Percentiles rank a stretch among this genome's conserved stretches.
Conservation (phyloP, 306 rosid species). For the Chamaecrista fasciculata region DNA sequence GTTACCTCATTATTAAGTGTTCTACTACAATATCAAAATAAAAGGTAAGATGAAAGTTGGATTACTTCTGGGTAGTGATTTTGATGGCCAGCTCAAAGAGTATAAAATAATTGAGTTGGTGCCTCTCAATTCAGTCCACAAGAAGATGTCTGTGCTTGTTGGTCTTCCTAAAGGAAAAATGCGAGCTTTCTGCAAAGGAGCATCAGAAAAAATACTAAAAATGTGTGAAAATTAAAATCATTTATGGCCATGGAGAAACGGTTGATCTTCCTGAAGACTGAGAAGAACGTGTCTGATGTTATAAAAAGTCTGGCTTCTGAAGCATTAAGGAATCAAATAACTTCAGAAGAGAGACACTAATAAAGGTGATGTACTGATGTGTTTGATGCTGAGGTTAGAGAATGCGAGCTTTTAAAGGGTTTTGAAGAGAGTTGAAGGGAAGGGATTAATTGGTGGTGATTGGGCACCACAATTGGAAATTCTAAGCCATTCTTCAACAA, state of each 20-base stretch:
- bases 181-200: constrained; percentile 89
- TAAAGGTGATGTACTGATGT: constrained; percentile 44
- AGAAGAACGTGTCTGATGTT: constrained; percentile 41
- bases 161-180: constrained; percentile 52
- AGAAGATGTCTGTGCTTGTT: constrained; percentile 90
- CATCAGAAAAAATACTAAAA: constrained; percentile 72
- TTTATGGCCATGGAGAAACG: constrained; percentile 53
- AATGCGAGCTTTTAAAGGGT: constrained; percentile 37
- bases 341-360: constrained; percentile 65
- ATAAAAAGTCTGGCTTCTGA: constrained; percentile 72
- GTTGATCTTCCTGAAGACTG: constrained; percentile 53
- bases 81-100: constrained; percentile 49
- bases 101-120: constrained; percentile 64
- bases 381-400: constrained; percentile 30
- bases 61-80: constrained; percentile 73
- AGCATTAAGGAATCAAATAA: constrained; percentile 89
- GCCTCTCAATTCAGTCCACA: constrained; percentile 81
- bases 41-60: no score
- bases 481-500: constrained; percentile 42
- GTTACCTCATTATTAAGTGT: no score
- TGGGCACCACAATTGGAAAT: constrained; percentile 69
- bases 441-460: constrained; percentile 44
- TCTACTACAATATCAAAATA: no score
- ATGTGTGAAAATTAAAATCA: constrained; percentile 57
- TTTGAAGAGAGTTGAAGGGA: constrained; percentile 39